Conservation (phyloP, 176 grass and related monocot genomes). For the Oryza australiensis region DNA sequence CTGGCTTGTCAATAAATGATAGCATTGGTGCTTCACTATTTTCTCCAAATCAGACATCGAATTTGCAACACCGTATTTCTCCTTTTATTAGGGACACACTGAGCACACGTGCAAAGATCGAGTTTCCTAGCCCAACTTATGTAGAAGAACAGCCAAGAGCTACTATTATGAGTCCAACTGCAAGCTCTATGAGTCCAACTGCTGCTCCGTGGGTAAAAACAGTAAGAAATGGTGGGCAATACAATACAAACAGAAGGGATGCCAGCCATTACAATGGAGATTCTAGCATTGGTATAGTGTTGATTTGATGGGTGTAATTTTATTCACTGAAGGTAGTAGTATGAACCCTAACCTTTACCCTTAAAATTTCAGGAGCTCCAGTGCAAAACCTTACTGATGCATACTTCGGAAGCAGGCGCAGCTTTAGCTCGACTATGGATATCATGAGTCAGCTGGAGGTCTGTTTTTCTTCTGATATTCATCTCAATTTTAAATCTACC, state of each 20-base stretch:
- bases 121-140: slow-evolving; percentile 48
- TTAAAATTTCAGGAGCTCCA: slow-evolving; percentile 61
- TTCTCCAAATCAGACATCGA: slow-evolving; percentile 52
- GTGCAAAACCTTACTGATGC: slow-evolving; percentile 59
- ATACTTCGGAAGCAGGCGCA: slow-evolving; percentile 63
- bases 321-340: slow-evolving; percentile 39
- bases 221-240: slow-evolving; percentile 55
- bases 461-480: slow-evolving; percentile 19
- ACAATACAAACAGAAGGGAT: slow-evolving; percentile 65
- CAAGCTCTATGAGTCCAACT: slow-evolving; percentile 50
- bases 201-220: slow-evolving; percentile 63
- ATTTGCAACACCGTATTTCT: slow-evolving; percentile 53
- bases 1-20: slow-evolving; percentile 73
- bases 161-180: slow-evolving; percentile 53
- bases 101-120: slow-evolving; percentile 39
- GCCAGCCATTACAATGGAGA: slow-evolving; percentile 57
- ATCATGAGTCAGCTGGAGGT: slow-evolving; percentile 88
- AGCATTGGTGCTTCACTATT: slow-evolving; percentile 56
- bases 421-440: slow-evolving; percentile 73
- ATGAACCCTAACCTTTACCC: slow-evolving; percentile 46
- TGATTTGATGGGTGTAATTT: slow-evolving; percentile 36
- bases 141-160: slow-evolving; percentile 40
- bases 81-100: slow-evolving; percentile 49
- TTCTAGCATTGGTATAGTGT: slow-evolving; percentile 54
- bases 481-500: background rate